Conservation (phyloP, 1,139 yeast genomes). For the Yamadazyma mexicana region DNA sequence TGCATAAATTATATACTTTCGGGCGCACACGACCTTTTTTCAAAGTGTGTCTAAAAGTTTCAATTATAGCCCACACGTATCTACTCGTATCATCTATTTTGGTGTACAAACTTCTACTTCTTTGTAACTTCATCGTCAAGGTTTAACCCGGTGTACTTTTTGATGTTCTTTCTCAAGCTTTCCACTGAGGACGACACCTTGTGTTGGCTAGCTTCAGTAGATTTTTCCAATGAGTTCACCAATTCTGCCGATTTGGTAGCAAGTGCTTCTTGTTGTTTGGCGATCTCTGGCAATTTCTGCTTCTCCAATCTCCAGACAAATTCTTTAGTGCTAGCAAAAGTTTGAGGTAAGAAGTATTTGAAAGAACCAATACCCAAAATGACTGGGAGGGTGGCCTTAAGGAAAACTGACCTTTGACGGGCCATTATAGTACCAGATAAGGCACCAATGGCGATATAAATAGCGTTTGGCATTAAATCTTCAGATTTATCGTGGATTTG, state of each 20-base stretch:
- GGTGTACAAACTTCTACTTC: constrained; percentile 29
- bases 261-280: constrained; percentile 59
- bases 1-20: background rate
- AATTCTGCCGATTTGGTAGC: constrained; percentile 48
- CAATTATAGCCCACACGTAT: background rate
- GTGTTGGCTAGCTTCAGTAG: constrained; percentile 38
- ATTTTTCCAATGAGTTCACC: constrained; percentile 38
- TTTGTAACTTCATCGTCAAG: constrained; percentile 63
- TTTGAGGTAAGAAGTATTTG: constrained; percentile 72
- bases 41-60: too few relatives aligned
- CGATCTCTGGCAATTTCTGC: constrained; percentile 62
- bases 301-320: constrained; percentile 70
- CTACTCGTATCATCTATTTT: background rate
- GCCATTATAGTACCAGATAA: constrained; percentile 80
- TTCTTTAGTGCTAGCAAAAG: constrained; percentile 63
- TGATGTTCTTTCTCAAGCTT: constrained; percentile 48
- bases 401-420: constrained; percentile 63
- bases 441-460: constrained; percentile 72
- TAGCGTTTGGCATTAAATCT: constrained; percentile 71
- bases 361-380: constrained; percentile 70
- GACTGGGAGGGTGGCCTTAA: constrained; percentile 64
- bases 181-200: constrained; percentile 42
- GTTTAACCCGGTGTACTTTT: constrained; percentile 67
- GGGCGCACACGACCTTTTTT: background rate
- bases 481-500: constrained; percentile 71